Evolutionary conservation across 83 land plant genomes (phyloP).

Genomic region (Picea abies): DNA sequence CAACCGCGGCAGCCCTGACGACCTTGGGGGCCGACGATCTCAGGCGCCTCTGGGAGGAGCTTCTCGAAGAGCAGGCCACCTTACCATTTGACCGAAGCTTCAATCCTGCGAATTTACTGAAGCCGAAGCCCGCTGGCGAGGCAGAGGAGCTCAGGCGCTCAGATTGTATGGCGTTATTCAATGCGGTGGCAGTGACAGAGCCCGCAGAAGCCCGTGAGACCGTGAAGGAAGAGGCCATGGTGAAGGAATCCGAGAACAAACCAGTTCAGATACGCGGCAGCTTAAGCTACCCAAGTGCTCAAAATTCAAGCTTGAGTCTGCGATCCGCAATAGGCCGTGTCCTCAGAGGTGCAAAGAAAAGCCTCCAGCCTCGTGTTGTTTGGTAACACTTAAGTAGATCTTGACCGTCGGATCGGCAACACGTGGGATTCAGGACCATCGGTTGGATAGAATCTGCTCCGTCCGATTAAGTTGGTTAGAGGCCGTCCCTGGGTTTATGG

Average conservation of each 20-base stretch:
- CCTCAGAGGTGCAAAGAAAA: not conserved
- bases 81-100: conserved; percentile 15
- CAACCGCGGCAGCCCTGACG: conserved; percentile 38
- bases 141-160: conserved; percentile 26
- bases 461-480: not conserved
- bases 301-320: not conserved
- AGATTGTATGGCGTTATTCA: conserved; percentile 2
- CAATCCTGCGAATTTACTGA: conserved; percentile 38
- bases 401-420: conserved; percentile 10
- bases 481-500: not conserved
- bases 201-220: conserved; percentile 39
- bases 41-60: conserved; percentile 10
- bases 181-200: conserved; percentile 20
- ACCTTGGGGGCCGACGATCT: not conserved
- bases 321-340: not conserved
- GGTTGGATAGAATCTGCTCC: not conserved
- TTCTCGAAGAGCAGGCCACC: not conserved
- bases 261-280: not conserved
- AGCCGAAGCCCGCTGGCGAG: conserved; percentile 18
- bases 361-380: not conserved
- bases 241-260: not conserved
- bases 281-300: not conserved
- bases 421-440: not conserved
- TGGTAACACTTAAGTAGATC: not conserved
- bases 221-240: conserved; percentile 61